These are phyloP conservation scores for Pascua guehoae DNA, from an alignment of 1,284 basidiomycete species.

Conservation along the genomic window DNA sequence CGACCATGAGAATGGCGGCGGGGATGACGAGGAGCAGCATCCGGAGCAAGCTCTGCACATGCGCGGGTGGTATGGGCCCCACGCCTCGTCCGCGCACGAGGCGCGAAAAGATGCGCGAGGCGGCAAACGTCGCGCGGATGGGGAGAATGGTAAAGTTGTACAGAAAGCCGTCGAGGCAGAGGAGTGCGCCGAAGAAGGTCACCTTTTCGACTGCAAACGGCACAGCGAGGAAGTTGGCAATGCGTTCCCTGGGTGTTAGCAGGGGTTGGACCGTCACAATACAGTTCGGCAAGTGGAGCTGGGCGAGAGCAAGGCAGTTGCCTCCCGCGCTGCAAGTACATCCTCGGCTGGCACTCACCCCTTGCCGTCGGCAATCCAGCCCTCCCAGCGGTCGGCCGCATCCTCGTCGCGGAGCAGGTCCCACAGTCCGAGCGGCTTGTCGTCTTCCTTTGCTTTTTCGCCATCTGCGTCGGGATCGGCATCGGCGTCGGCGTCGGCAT, in stretches of 20 bases:
- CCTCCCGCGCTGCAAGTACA: neutral
- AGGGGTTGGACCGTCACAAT: neutral
- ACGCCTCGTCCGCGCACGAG: constrained; percentile 10
- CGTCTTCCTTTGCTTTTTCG: neutral
- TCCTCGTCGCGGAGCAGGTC: constrained; percentile 44
- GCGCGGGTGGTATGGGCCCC: constrained; percentile 35
- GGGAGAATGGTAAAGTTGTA: constrained; percentile 98
- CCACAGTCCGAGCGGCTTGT: constrained; percentile 7
- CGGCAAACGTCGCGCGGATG: constrained; percentile 73
- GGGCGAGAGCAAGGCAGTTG: too few species aligned
- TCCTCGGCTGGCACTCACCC: constrained; percentile 28
- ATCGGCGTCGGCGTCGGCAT: neutral
- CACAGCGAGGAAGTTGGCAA: constrained; percentile 92
- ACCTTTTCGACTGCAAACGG: constrained; percentile 93
- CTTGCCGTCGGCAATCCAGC: constrained; percentile 47
- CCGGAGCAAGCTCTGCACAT: constrained; percentile 60
- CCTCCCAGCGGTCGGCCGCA: constrained; percentile 45
- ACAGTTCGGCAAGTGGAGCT: too few species aligned
- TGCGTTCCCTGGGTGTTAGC: constrained; percentile 67
- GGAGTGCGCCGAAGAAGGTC: constrained; percentile 80
- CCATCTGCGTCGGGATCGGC: neutral
- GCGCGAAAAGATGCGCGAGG: constrained; percentile 56
- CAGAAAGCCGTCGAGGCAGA: constrained; percentile 95
- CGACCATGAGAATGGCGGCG: constrained; percentile 68
- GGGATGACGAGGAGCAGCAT: constrained; percentile 72